Evolutionary conservation across 2,329 filamentous ascomycete genomes (phyloP).

Genomic region (Ilyonectria mors-panacis): DNA sequence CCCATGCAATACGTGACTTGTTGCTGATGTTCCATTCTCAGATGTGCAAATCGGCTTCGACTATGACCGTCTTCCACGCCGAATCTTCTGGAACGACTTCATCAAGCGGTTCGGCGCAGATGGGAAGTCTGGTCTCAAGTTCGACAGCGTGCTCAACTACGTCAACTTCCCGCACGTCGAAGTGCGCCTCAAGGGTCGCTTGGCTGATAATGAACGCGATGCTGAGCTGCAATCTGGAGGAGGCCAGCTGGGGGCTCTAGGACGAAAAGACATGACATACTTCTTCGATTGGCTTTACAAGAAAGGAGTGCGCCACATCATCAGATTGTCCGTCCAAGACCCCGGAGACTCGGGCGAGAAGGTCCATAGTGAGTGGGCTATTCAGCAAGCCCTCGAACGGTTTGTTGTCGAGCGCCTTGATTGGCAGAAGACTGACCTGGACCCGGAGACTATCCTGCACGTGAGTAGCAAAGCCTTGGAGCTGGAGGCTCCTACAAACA

Average conservation of each 20-base stretch:
- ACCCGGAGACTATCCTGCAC: slow-evolving; percentile 9
- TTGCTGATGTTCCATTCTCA: background rate
- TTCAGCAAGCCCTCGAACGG: slow-evolving; percentile 8
- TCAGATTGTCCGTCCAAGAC: slow-evolving; percentile 26
- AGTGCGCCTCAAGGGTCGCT: background rate
- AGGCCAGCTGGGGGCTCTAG: background rate
- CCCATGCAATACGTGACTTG: background rate
- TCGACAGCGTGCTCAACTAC: slow-evolving; percentile 16
- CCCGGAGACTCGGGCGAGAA: background rate
- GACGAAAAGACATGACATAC: slow-evolving; percentile 18
- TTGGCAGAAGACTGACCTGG: slow-evolving; percentile 22
- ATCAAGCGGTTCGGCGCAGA: slow-evolving; percentile 13
- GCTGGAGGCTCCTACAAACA: background rate
- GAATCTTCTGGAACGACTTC: slow-evolving; percentile 6
- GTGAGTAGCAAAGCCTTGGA: background rate
- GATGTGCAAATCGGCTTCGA: slow-evolving; percentile 26
- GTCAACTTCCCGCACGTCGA: slow-evolving; percentile 15
- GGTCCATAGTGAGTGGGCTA: slow-evolving; percentile 24
- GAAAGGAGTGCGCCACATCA: slow-evolving; percentile 21
- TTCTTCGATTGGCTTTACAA: slow-evolving; percentile 29
- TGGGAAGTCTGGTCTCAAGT: background rate
- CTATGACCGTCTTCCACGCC: slow-evolving; percentile 13
- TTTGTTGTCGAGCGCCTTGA: slow-evolving; percentile 28
- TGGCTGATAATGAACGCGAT: background rate
- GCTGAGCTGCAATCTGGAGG: background rate